Evolutionary conservation across 2,329 filamentous ascomycete species (phyloP).

Genomic region (Neonectria hederae): DNA sequence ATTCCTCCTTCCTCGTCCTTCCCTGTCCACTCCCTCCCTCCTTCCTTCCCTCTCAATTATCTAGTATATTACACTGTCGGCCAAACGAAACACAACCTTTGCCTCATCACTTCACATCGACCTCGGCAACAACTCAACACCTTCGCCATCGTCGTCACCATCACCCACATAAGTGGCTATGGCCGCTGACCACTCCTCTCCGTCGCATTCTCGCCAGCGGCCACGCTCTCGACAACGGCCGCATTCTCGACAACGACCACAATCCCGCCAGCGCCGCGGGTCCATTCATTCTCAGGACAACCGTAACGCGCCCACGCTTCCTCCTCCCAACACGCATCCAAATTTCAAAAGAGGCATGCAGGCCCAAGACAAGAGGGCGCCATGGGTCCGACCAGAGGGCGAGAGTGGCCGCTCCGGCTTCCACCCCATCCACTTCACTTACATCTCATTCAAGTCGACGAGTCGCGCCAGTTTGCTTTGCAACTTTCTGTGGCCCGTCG

Average conservation of each 20-base stretch:
- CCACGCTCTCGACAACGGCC: not conserved
- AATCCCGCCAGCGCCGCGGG: slow-evolving; percentile 12
- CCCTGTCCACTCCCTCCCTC: not conserved
- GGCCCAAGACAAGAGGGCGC: slow-evolving; percentile 24
- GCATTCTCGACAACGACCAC: not conserved
- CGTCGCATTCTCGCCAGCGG: not conserved
- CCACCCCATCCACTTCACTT: slow-evolving; percentile 54
- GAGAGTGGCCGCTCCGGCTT: slow-evolving; percentile 58
- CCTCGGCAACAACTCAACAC: not conserved
- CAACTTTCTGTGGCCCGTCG: slow-evolving; percentile 61
- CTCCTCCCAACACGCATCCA: slow-evolving; percentile 42
- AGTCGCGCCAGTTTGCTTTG: slow-evolving; percentile 56
- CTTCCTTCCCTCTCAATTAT: not conserved
- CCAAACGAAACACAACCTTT: not conserved
- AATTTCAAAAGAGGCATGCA: slow-evolving; percentile 32
- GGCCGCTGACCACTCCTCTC: slow-evolving; percentile 28
- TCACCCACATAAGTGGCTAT: slow-evolving; percentile 5
- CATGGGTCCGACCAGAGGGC: slow-evolving; percentile 45
- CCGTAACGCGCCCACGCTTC: slow-evolving; percentile 33
- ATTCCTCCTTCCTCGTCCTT: not conserved
- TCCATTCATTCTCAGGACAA: slow-evolving; percentile 16
- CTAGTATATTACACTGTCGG: not conserved
- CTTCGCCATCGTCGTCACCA: not conserved
- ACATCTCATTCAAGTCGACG: slow-evolving; percentile 55
- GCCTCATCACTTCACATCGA: not conserved